phyloP scores from a whole-genome alignment of 2,329 filamentous ascomycete genomes.

The Colletotrichum kahawae region DNA sequence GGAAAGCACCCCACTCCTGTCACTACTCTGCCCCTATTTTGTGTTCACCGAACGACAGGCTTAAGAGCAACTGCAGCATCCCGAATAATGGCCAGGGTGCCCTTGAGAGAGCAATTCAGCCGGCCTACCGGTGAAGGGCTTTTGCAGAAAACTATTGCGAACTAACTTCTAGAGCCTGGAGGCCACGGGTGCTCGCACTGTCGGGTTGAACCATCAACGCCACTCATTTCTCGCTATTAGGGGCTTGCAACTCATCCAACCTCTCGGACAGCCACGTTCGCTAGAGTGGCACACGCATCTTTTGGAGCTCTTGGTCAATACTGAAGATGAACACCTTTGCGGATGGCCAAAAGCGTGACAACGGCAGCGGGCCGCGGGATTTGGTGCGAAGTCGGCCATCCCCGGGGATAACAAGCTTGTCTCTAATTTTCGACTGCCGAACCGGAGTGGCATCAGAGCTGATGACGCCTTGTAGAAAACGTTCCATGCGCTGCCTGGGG shows the following conservation, averaged over 20 bases:
- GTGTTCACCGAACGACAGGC: background rate
- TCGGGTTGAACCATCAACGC: background rate
- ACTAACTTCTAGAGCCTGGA: background rate
- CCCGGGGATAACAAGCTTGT: background rate
- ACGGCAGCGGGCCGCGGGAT: background rate
- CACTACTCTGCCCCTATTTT: background rate
- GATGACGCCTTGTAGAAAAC: background rate
- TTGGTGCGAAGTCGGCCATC: background rate
- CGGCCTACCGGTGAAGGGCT: background rate
- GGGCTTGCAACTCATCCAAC: background rate
- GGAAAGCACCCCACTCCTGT: background rate
- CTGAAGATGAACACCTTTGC: background rate
- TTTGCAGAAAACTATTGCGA: background rate
- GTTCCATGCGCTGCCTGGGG: background rate
- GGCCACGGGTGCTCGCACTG: background rate
- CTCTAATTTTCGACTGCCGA: background rate
- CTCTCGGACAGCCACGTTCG: background rate
- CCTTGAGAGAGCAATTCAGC: background rate
- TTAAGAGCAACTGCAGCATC: background rate
- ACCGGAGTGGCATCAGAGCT: background rate
- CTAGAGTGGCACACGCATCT: background rate
- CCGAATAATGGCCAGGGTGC: background rate
- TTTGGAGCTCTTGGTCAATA: background rate
- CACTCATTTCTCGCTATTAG: slow-evolving; percentile 3
- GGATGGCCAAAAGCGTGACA: background rate